Percentiles rank a stretch among this genome's conserved stretches.
Conservation (phyloP, 2,329 filamentous ascomycete genomes). For the Stagonosporopsis tanaceti region DNA sequence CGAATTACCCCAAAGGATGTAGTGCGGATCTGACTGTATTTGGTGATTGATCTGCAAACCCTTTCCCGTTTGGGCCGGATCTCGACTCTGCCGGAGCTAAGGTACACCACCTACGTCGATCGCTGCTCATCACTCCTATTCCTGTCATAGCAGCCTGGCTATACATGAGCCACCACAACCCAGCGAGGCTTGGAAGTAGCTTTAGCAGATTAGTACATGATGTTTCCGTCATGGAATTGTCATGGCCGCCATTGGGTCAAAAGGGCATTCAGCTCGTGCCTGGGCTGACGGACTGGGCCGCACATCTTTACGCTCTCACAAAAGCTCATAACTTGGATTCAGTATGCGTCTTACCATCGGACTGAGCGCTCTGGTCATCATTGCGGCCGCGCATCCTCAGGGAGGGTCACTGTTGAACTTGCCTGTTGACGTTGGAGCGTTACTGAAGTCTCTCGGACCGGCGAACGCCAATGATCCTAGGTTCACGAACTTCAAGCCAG, state of each 20-base stretch:
- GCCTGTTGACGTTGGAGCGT: constrained; percentile 13
- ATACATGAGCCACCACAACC: background rate
- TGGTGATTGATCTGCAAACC: constrained; percentile 1
- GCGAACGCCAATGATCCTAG: constrained; percentile 22
- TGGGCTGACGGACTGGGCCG: background rate
- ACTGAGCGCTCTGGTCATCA: background rate
- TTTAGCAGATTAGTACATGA: background rate
- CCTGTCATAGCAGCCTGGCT: constrained; percentile 4
- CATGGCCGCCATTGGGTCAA: constrained; percentile 12
- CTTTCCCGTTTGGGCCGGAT: constrained; percentile 9
- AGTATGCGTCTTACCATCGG: constrained; percentile 6
- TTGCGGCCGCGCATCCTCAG: constrained; percentile 10
- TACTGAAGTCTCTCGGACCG: constrained; percentile 22
- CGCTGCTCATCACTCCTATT: constrained; percentile 12
- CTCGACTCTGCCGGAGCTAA: constrained; percentile 8
- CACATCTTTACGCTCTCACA: background rate
- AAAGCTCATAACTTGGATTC: background rate
- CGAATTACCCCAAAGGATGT: constrained; percentile 11
- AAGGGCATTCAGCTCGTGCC: background rate
- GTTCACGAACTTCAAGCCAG: constrained; percentile 21
- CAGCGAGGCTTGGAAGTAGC: background rate
- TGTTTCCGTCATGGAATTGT: constrained; percentile 7
- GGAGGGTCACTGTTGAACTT: constrained; percentile 17
- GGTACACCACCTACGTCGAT: constrained; percentile 1
- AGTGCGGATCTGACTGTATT: background rate